Base-by-base conservation (phyloP, 495 filamentous ascomycete genomes). In the Podospora fimiseda region DNA sequence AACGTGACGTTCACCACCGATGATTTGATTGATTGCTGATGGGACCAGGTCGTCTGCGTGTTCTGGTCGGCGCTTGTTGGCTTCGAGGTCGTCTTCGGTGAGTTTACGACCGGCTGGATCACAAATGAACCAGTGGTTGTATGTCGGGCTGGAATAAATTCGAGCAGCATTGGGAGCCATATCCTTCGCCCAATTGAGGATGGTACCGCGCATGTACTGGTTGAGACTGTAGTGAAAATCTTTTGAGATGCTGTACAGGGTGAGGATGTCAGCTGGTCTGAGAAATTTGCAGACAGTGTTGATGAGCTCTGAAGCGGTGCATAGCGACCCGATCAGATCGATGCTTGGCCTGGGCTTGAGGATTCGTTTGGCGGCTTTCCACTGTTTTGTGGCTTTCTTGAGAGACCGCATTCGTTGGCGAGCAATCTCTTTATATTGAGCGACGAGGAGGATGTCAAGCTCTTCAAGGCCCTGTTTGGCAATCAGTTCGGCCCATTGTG, bases 201-300 rank as follows among this genome's bases (percentile, higher is more conserved):
- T 57, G 46, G 69, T 67, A 52, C 70, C 70, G 20, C 65, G 50
- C 45, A 78, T 61, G 59, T 78, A 57, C 21, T 50, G 39, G 52
- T 81, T 77, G 55, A 83, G 52, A 40, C 76, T 65, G 9, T 56
- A 38, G 60, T 85, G 75, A 64, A 85, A 85, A 37, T 67, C 59
- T 48, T 73, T 78, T 54, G 74, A 78, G 48, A 81, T 75, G 56
- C 77, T 63, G 65, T 82, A 84, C 15, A 88, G 71, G 15, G 65
- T 67, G 48, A 85, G 41, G 13, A 87, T 63, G 39, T 80, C 74
- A 3, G 66, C 51, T 2, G 78, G 58, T 9, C 60, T 51, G 43
- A 87, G 75, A 37, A 74, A 65, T 43, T 70, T 72, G 50, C 73
- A 70, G 19, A 86, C 53, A 50, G 72, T 68, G 21, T 80, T 59